Evolutionary conservation across 2,329 filamentous ascomycete species (phyloP).

Genomic region (Neophaeococcomyces aloes): DNA sequence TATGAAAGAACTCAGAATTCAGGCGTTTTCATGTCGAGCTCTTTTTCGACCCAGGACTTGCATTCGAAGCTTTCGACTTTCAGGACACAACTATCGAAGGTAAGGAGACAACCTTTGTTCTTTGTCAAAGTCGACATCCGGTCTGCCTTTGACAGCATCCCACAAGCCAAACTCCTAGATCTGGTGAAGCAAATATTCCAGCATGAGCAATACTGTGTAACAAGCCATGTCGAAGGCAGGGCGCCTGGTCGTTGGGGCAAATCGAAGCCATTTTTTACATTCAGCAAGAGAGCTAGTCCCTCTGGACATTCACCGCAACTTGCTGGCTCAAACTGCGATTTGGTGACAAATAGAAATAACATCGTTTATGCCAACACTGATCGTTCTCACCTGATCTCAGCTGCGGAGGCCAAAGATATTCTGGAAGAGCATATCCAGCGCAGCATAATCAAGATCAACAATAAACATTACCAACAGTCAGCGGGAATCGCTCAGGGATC

Average conservation of each 20-base stretch:
- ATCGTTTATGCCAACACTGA: conserved; percentile 69
- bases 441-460: conserved; percentile 81
- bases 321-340: conserved; percentile 9
- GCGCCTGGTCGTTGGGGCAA: conserved; percentile 11
- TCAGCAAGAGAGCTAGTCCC: conserved; percentile 15
- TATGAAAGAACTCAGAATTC: conserved; percentile 58
- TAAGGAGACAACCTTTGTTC: conserved; percentile 45
- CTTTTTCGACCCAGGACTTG: conserved; percentile 74
- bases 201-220: conserved; percentile 56
- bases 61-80: conserved; percentile 63
- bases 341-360: conserved; percentile 33
- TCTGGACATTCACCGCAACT: conserved; percentile 4
- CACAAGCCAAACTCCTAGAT: conserved; percentile 60
- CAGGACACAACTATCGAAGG: conserved; percentile 39
- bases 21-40: conserved; percentile 58
- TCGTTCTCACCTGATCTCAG: conserved; percentile 47
- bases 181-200: conserved; percentile 52
- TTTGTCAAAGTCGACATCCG: conserved; percentile 90
- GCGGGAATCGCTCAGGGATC: conserved; percentile 89
- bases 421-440: conserved; percentile 68
- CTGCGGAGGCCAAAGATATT: conserved; percentile 54
- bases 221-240: conserved; percentile 63
- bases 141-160: conserved; percentile 90
- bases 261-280: conserved; percentile 15
- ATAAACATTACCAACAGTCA: conserved; percentile 78